Evolutionary conservation across 768 basidiomycete genomes (phyloP), one percentile per base, ranked within the genome.

Genomic region (Mycena floridula): DNA sequence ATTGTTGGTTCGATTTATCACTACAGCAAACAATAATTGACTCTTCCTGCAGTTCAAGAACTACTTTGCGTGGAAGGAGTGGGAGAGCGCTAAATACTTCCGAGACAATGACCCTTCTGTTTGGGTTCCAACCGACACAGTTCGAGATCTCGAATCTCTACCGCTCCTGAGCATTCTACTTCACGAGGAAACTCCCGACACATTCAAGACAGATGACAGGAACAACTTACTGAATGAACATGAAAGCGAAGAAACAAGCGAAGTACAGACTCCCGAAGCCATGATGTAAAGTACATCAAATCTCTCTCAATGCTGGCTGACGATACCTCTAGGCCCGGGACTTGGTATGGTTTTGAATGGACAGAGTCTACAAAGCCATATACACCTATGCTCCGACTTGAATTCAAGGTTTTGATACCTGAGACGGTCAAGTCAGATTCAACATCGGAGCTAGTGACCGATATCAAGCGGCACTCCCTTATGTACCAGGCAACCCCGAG

Each of bases 41-140:
- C 26, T 25, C 18, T 37, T 3, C 26, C 21, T 7, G 35, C 11
- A 44, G 38, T 35, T 21, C 6, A 22, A 16, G 13, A 12, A 41
- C 20, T 46, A 50, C 9, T 45, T 41, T 20, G 28, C 27, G 18
- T 50, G 45, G 45, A 43, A 42, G 2, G 37, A 50, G 26, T 50
- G 49, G 45, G 35, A 26, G 1, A 23, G 18, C 38, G 35, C 25
- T 1, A 3, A 27, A 16, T 25, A 46, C n/a, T 15, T 50, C 36
- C 27, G 13, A 15, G 15, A 21, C 21, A 39, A 42, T n/a, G 25
- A 50, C 20, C 26, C 41, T 11, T 13, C 20, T 24, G 36, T 27
- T 12, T 37, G 37, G 28, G 35, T 37, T 16, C 25, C 35, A 9
- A 37, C 18, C 1, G 30, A 25, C 1, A 8, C 25, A 24, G 42